Conservation (phyloP, 2,329 filamentous ascomycete species). For the Juglanconis juglandina region DNA sequence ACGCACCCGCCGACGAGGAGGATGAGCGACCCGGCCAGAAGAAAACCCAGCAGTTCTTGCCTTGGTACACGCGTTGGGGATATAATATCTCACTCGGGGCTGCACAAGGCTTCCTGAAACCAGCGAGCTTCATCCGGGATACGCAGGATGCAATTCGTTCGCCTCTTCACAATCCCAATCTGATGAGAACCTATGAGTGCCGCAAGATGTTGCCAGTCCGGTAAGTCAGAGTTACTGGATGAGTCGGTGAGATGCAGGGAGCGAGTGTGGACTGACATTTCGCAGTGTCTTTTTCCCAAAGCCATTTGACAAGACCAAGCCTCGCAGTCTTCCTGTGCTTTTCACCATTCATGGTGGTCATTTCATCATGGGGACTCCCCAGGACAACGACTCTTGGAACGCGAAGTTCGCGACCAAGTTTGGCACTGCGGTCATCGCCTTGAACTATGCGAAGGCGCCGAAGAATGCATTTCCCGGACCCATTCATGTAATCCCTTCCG, state of each 20-base stretch:
- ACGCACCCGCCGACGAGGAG: neutral
- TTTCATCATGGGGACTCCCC: constrained; percentile 11
- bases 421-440: constrained; percentile 1
- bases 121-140: constrained; percentile 8
- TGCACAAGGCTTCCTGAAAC: constrained; percentile 8
- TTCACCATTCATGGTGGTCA: constrained; percentile 11
- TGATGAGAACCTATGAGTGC: constrained; percentile 6
- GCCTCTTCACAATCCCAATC: neutral
- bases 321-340: constrained; percentile 4
- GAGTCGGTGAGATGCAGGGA: neutral
- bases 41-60: constrained; percentile 7
- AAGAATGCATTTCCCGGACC: constrained; percentile 10
- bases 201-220: constrained; percentile 3
- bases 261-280: neutral
- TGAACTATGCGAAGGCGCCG: constrained; percentile 10
- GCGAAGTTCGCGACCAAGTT: constrained; percentile 8
- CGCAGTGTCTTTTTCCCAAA: constrained; percentile 9
- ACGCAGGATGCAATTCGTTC: constrained; percentile 8
- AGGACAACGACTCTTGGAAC: constrained; percentile 13
- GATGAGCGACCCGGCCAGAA: constrained; percentile 6
- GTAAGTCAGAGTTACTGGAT: neutral
- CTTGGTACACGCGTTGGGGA: constrained; percentile 11
- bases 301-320: constrained; percentile 11
- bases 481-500: neutral
- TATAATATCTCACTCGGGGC: constrained; percentile 6